Conservation (phyloP, 1,284 basidiomycete species). For the Irpex rosettiformis region DNA sequence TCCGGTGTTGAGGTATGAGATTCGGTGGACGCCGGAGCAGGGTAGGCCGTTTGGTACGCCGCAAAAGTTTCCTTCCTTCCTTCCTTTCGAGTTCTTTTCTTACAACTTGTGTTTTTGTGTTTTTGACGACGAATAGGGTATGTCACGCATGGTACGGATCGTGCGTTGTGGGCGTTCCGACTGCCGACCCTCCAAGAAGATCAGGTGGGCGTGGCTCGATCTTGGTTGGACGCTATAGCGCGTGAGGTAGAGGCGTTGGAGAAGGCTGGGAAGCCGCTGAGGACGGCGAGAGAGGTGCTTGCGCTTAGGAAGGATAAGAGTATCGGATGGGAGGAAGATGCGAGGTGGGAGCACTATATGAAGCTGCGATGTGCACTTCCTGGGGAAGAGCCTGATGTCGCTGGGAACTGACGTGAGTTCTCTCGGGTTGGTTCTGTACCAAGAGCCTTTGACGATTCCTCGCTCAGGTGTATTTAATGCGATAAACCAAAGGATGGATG, state of each 20-base stretch:
- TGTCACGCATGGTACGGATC: constrained; percentile 69
- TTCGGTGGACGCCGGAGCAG: constrained; percentile 67
- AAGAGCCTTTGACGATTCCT: too few relatives aligned
- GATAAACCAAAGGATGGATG: too few relatives aligned
- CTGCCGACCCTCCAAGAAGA: constrained; percentile 36
- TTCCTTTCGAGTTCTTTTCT: neutral
- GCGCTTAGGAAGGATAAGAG: constrained; percentile 45
- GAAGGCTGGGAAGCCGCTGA: constrained; percentile 26
- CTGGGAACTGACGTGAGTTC: too few relatives aligned
- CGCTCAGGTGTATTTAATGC: too few relatives aligned
- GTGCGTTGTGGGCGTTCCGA: constrained; percentile 43
- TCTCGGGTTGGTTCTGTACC: too few relatives aligned
- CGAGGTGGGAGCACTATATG: constrained; percentile 46
- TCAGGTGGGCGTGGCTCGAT: constrained; percentile 43
- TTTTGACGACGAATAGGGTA: constrained; percentile 47
- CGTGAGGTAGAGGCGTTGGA: constrained; percentile 38
- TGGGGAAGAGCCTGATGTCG: constrained; percentile 12
- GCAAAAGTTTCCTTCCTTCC: constrained; percentile 12
- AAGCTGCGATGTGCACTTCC: constrained; percentile 14
- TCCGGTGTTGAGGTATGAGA: constrained; percentile 65
- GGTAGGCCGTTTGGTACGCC: constrained; percentile 45
- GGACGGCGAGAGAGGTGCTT: constrained; percentile 39
- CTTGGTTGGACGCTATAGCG: constrained; percentile 48
- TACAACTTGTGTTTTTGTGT: too few relatives aligned
- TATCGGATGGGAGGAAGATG: constrained; percentile 54